Evolutionary conservation across 225 moss, liverwort and hornwort genomes (phyloP).

Genomic region (Physcomitrellopsis africana): DNA sequence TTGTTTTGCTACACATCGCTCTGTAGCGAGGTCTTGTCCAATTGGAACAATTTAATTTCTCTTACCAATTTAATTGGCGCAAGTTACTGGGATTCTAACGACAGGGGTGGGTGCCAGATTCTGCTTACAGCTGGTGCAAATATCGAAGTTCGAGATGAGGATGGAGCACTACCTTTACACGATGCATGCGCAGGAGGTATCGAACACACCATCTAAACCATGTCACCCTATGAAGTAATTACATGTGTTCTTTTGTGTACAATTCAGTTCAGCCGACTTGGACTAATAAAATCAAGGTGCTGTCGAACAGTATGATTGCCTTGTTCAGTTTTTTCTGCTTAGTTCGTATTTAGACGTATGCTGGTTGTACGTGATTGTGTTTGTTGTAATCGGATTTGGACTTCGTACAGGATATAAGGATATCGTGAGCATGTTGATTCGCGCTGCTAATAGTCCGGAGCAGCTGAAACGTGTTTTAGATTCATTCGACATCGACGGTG

Average conservation of each 20-base stretch:
- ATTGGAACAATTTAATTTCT: no score
- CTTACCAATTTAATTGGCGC: neutral
- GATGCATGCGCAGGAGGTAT: slow-evolving; percentile 48
- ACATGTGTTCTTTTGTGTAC: neutral
- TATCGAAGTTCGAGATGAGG: slow-evolving; percentile 38
- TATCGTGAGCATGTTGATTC: slow-evolving; percentile 31
- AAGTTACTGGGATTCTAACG: neutral
- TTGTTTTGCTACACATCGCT: neutral
- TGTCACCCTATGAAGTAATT: neutral
- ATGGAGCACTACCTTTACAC: slow-evolving; percentile 37
- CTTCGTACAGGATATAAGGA: slow-evolving; percentile 29
- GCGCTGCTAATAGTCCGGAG: slow-evolving; percentile 21
- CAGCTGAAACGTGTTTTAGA: slow-evolving; percentile 28
- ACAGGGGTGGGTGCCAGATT: slow-evolving; percentile 29
- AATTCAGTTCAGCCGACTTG: neutral
- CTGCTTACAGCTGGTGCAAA: slow-evolving; percentile 39
- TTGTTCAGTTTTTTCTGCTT: no score
- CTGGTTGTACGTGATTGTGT: neutral
- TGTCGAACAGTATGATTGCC: no score
- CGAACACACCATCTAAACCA: neutral
- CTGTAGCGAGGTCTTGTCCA: neutral
- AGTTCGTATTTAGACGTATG: neutral
- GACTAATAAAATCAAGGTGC: no score
- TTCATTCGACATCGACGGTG: slow-evolving; percentile 34
- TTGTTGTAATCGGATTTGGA: neutral